Conservation (phyloP, 2,329 filamentous ascomycete species). For the Fusarium clavum region DNA sequence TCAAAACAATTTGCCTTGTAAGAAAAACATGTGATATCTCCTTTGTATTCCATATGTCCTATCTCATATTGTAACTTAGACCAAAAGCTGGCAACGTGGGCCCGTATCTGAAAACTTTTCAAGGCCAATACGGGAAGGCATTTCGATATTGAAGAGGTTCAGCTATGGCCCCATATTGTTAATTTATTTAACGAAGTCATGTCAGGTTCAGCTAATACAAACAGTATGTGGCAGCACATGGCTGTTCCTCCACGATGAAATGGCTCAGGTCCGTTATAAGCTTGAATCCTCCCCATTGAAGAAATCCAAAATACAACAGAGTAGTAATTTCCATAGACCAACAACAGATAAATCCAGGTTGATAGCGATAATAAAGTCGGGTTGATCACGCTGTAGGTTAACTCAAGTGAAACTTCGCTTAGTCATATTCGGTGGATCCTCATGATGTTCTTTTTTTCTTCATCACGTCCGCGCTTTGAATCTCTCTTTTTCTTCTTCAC, state of each 20-base stretch:
- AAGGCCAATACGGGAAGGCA: not conserved
- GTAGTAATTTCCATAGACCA: not conserved
- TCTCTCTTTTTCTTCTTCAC: conserved; percentile 51
- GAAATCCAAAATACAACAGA: not conserved
- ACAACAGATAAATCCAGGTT: not conserved
- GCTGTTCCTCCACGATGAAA: not conserved
- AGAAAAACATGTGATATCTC: not conserved
- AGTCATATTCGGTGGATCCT: conserved; percentile 41
- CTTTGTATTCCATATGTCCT: not conserved
- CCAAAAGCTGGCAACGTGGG: not conserved
- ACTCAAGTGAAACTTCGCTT: conserved; percentile 16
- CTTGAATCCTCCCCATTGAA: not conserved
- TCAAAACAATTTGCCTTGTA: not conserved
- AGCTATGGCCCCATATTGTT: too few species aligned
- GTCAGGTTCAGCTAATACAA: not conserved
- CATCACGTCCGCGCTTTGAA: conserved; percentile 9
- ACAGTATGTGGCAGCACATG: too few species aligned
- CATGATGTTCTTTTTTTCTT: conserved; percentile 14
- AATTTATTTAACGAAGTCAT: not conserved
- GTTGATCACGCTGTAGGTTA: not conserved
- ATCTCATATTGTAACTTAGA: not conserved
- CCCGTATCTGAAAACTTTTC: not conserved
- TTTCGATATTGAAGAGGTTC: not conserved
- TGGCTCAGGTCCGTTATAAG: not conserved
- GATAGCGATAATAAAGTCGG: not conserved